phyloP scores from a whole-genome alignment of 257 asterid genomes.

The Haberlea rhodopensis region DNA sequence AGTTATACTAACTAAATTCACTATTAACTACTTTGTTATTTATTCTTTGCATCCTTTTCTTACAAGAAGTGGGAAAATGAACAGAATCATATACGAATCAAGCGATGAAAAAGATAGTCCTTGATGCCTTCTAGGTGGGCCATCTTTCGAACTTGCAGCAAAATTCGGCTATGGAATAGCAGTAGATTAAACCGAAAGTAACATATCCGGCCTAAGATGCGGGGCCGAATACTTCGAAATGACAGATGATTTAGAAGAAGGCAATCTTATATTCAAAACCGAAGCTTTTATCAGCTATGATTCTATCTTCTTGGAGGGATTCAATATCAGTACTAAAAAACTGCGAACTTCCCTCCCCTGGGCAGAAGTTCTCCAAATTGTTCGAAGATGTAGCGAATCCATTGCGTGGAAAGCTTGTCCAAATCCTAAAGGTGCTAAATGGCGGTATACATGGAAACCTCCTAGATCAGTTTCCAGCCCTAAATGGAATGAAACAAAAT shows the following conservation, averaged over 20 bases:
- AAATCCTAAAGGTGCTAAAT: conserved; percentile 82
- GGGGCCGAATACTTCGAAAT: conserved; percentile 92
- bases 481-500: conserved; percentile 69
- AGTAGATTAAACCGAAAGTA: conserved; percentile 71
- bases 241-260: conserved; percentile 97
- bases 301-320: conserved; percentile 90
- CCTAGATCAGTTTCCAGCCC: conserved; percentile 62
- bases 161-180: conserved; percentile 92
- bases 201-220: conserved; percentile 88
- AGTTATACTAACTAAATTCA: not conserved
- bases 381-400: conserved; percentile 84
- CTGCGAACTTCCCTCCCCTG: conserved; percentile 87
- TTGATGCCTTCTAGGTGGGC: conserved; percentile 85
- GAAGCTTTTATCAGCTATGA: conserved; percentile 93
- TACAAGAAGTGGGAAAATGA: conserved; percentile 85
- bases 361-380: conserved; percentile 93
- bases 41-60: conserved; percentile 90
- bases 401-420: conserved; percentile 98
- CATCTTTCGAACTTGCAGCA: conserved; percentile 85
- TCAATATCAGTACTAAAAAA: conserved; percentile 75
- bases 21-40: no score
- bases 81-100: conserved; percentile 67
- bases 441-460: conserved; percentile 80
- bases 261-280: conserved; percentile 89
- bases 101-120: conserved; percentile 45